Evolutionary conservation across 805 yeast species (phyloP).

Genomic region (Tetrapisispora pingtungensis): DNA sequence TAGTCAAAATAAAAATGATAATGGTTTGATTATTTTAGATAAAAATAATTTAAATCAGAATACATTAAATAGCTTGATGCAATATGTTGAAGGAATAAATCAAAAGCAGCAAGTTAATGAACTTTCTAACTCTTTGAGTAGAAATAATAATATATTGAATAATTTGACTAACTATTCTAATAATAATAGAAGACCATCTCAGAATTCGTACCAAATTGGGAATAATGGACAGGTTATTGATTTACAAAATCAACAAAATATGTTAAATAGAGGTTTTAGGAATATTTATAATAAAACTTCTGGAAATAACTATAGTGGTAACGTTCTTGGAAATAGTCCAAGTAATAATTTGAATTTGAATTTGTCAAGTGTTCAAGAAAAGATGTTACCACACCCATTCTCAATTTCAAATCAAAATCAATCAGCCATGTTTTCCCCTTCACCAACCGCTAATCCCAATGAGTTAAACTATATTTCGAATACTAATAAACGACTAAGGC

Average conservation of each 20-base stretch:
- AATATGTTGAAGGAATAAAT: conserved; percentile 10
- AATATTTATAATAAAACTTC: neutral
- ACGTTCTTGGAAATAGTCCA: neutral
- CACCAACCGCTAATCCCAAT: conserved; percentile 7
- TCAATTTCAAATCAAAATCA: neutral
- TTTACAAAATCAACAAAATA: neutral
- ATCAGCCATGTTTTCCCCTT: conserved; percentile 12
- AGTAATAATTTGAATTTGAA: neutral
- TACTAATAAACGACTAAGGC: conserved; percentile 13
- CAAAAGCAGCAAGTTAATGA: neutral
- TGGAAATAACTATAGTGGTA: neutral
- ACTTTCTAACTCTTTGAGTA: neutral
- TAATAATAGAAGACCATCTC: neutral
- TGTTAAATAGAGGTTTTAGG: neutral
- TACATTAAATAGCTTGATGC: conserved; percentile 12
- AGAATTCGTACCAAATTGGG: neutral
- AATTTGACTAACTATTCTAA: neutral
- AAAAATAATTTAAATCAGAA: conserved; percentile 18
- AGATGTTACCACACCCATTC: conserved; percentile 7
- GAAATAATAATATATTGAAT: neutral
- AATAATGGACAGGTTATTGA: neutral
- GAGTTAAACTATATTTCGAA: conserved; percentile 8
- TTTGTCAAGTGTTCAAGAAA: neutral
- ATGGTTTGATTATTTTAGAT: conserved; percentile 17
- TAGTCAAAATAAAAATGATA: neutral